Evolutionary conservation across 2,329 filamentous ascomycete species (phyloP), one percentile per base, ranked within the genome.

Genomic region (Malbranchea zuffiana): DNA sequence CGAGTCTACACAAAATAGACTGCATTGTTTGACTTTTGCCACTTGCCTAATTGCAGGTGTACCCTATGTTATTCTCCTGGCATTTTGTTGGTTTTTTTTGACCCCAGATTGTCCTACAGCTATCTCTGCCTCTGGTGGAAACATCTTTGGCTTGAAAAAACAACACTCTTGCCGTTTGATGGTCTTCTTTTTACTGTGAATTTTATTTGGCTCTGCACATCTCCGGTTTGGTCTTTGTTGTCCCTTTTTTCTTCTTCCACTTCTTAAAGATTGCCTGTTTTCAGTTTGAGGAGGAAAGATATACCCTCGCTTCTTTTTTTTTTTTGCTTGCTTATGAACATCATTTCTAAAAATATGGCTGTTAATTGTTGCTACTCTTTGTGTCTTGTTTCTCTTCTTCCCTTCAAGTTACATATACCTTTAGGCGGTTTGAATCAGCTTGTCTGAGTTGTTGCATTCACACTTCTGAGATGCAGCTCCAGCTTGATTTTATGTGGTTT

Each of bases 281-380:
- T 36, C 31, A 27, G 27, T 25, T 41, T 31, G 28, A 25, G 12
- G 18, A 28, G 32, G 32, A 33, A 36, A 26, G 16, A 25, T 29
- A 36, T 41, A 36, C 28, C 32, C 27, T 41, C 38, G 16, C 20
- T 35, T 35, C 17, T 37, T 11, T 37, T n/a, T 40, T 29, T 34
- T 16, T 35, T 18, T 18, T n/a, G n/a, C n/a, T n/a, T n/a, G n/a
- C n/a, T n/a, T n/a, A n/a, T n/a, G n/a, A n/a, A n/a, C n/a, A n/a
- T n/a, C n/a, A n/a, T n/a, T n/a, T n/a, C n/a, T n/a, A n/a, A n/a
- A n/a, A n/a, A n/a, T n/a, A n/a, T n/a, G n/a, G n/a, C n/a, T n/a
- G n/a, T n/a, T n/a, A n/a, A n/a, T n/a, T n/a, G n/a, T n/a, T n/a
- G n/a, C n/a, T n/a, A n/a, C n/a, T n/a, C n/a, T n/a, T n/a, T n/a